A percentile compares a stretch with the other conserved stretches of the same genome.
Evolutionary conservation across 257 asterid genomes (phyloP).

Genomic region (Ophiorrhiza pumila): DNA sequence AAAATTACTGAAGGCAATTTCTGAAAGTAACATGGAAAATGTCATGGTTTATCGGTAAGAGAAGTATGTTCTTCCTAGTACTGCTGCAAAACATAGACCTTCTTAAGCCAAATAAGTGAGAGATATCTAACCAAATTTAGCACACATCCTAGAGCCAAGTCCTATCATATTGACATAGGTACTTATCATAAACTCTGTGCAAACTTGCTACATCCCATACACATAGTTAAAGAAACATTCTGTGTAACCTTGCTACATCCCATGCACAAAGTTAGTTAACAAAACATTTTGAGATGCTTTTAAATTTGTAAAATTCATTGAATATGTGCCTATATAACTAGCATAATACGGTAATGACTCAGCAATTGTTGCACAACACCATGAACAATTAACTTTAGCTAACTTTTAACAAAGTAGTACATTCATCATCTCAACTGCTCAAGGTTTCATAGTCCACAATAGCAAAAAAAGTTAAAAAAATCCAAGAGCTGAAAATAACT

Average conservation of each 20-base stretch:
- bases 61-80: not conserved
- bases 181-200: no score
- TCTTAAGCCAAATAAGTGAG: not conserved
- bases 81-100: not conserved
- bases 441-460: not conserved
- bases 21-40: not conserved
- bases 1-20: constrained; percentile 13
- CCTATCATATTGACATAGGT: not conserved
- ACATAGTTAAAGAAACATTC: not conserved
- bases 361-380: not conserved
- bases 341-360: not conserved
- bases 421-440: not conserved
- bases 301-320: not conserved
- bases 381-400: not conserved
- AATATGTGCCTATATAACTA: not conserved
- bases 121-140: not conserved
- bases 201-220: no score
- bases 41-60: not conserved
- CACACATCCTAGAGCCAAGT: not conserved
- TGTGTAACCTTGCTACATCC: not conserved
- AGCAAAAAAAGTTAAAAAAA: constrained; percentile 1
- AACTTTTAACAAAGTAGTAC: not conserved
- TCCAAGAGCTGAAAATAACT: no score
- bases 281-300: not conserved
- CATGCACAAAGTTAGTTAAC: not conserved